These are phyloP conservation scores for Scleroderma bovista DNA, from an alignment of 768 basidiomycete genomes.

Conservation along the genomic window DNA sequence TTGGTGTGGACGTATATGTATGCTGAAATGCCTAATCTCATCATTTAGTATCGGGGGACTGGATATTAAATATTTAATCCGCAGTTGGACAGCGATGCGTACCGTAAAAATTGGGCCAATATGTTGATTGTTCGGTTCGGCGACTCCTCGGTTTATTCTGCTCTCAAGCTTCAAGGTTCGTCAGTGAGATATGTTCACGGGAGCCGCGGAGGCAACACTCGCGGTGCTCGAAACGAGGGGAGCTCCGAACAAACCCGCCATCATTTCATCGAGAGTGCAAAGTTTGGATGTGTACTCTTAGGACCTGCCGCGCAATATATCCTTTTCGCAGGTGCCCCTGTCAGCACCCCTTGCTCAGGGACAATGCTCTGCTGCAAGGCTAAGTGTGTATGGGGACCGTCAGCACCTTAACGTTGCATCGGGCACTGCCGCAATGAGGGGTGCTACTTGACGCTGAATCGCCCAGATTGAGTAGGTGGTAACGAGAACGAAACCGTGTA, in stretches of 20 bases:
- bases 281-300: too few relatives aligned
- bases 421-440: neutral
- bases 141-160: neutral
- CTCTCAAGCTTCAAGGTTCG: neutral
- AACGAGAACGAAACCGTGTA: neutral
- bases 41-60: neutral
- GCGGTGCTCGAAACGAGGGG: neutral
- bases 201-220: neutral
- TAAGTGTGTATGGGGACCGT: neutral
- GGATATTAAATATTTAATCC: neutral
- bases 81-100: neutral
- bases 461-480: slow-evolving; percentile 3
- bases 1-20: neutral
- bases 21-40: neutral
- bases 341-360: neutral
- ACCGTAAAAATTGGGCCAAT: neutral
- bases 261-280: too few relatives aligned
- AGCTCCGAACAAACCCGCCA: neutral
- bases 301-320: neutral
- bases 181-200: neutral
- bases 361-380: neutral
- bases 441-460: slow-evolving; percentile 2
- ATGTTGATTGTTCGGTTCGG: neutral
- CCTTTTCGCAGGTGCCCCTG: neutral
- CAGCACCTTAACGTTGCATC: neutral